Percentiles rank a stretch among this genome's conserved stretches.
Conservation (phyloP, 169 alveolate species). For the Ichthyophthirius multifiliis region DNA sequence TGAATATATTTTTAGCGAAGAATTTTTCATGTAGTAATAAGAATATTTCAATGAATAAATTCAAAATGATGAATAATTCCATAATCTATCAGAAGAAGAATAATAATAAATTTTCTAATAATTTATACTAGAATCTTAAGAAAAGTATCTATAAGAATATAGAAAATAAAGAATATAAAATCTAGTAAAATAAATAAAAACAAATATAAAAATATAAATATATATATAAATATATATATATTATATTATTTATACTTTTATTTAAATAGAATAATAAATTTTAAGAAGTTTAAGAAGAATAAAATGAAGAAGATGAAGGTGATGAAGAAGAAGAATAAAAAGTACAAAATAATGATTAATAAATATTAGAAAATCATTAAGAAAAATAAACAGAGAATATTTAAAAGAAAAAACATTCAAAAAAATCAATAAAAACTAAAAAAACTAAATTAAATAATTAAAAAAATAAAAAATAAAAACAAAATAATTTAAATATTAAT, state of each 20-base stretch:
- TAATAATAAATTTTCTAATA: not conserved
- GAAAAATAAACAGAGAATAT: too few relatives aligned
- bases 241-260: not conserved
- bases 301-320: not conserved
- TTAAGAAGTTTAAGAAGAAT: slow-evolving; percentile 1
- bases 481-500: too few relatives aligned
- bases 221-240: too few relatives aligned
- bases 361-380: not conserved
- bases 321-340: not conserved
- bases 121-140: not conserved
- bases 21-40: not conserved
- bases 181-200: too few relatives aligned
- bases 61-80: not conserved
- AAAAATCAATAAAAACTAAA: too few relatives aligned
- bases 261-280: not conserved
- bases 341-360: not conserved
- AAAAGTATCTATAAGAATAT: not conserved
- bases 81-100: not conserved
- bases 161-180: not conserved
- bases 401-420: too few relatives aligned
- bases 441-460: too few relatives aligned
- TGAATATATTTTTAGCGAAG: not conserved
- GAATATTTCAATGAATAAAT: not conserved
- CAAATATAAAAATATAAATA: too few relatives aligned
- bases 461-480: too few relatives aligned